Evolutionary conservation across 805 yeast species (phyloP).

Genomic region (Cyberlindnera saturnus): DNA sequence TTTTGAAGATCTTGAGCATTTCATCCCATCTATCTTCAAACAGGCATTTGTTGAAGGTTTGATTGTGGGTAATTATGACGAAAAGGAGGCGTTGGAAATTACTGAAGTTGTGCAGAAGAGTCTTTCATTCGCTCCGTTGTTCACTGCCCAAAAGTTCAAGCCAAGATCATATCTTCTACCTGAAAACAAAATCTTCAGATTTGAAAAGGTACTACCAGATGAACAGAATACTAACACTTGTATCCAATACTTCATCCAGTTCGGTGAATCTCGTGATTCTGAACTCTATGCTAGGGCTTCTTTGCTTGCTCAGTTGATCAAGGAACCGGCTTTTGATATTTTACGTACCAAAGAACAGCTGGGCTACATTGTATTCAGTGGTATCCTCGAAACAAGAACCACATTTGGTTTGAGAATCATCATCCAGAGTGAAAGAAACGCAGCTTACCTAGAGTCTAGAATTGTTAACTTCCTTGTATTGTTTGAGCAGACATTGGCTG

Average conservation of each 20-base stretch:
- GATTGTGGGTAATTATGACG: conserved; percentile 66
- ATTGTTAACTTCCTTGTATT: conserved; percentile 56
- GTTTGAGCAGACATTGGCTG: conserved; percentile 40
- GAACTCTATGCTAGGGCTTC: conserved; percentile 48
- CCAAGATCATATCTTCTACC: conserved; percentile 39
- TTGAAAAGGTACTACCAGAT: conserved; percentile 50
- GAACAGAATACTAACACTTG: conserved; percentile 74
- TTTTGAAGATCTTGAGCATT: conserved; percentile 44
- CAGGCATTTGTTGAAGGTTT: conserved; percentile 68
- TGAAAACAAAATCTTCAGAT: conserved; percentile 35
- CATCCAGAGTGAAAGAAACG: conserved; percentile 77
- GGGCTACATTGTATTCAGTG: conserved; percentile 89
- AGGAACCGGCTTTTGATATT: conserved; percentile 86
- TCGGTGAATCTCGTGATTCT: conserved; percentile 46
- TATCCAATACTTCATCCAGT: conserved; percentile 69
- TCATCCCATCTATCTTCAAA: conserved; percentile 45
- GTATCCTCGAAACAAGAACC: conserved; percentile 62
- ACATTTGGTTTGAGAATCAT: conserved; percentile 67
- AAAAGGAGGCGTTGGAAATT: conserved; percentile 47
- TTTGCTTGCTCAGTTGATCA: conserved; percentile 62
- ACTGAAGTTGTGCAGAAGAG: conserved; percentile 34
- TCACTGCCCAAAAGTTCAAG: conserved; percentile 38
- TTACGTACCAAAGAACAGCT: conserved; percentile 91
- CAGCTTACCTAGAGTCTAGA: conserved; percentile 70
- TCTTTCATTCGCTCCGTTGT: conserved; percentile 33